Evolutionary conservation across 2,329 filamentous ascomycete species (phyloP).

Genomic region (Alternaria arbusti): DNA sequence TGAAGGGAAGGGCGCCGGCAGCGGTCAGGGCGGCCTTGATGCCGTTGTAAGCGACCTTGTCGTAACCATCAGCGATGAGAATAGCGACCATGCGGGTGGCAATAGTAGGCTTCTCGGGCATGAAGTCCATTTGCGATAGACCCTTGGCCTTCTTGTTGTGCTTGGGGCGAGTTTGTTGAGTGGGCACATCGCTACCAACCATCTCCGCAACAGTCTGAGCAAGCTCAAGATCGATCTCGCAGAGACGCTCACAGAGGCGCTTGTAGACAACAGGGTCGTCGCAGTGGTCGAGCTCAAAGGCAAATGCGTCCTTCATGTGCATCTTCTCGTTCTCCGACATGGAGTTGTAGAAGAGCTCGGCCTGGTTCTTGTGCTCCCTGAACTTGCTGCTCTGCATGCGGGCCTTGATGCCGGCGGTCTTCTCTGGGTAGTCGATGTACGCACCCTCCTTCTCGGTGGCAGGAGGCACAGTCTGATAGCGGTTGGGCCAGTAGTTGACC

Average conservation of each 20-base stretch:
- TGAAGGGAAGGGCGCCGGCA: constrained; percentile 70
- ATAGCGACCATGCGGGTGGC: constrained; percentile 75
- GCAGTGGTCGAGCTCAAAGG: constrained; percentile 80
- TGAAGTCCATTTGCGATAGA: constrained; percentile 73
- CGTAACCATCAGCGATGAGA: constrained; percentile 79
- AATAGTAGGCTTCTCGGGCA: constrained; percentile 69
- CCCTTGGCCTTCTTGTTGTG: constrained; percentile 71
- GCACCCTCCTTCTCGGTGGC: constrained; percentile 67
- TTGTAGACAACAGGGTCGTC: constrained; percentile 79
- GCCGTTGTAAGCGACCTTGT: constrained; percentile 68
- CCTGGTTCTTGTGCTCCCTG: constrained; percentile 77
- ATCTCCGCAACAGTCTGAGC: constrained; percentile 72
- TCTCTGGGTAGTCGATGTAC: constrained; percentile 72
- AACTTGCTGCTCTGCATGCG: constrained; percentile 76
- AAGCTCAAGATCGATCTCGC: constrained; percentile 74
- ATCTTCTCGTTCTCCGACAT: constrained; percentile 69
- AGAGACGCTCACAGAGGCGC: constrained; percentile 69
- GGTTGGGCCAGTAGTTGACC: constrained; percentile 82
- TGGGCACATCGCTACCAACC: constrained; percentile 69
- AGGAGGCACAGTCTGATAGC: constrained; percentile 68
- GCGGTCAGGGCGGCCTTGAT: constrained; percentile 69
- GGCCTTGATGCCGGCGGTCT: constrained; percentile 72
- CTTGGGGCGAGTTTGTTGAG: constrained; percentile 62
- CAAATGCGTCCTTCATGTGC: constrained; percentile 66
- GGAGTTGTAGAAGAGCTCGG: constrained; percentile 84